Evolutionary conservation across 2,329 filamentous ascomycete species (phyloP), one percentile per base, ranked within the genome.

Genomic region (Talaromyces sp.): DNA sequence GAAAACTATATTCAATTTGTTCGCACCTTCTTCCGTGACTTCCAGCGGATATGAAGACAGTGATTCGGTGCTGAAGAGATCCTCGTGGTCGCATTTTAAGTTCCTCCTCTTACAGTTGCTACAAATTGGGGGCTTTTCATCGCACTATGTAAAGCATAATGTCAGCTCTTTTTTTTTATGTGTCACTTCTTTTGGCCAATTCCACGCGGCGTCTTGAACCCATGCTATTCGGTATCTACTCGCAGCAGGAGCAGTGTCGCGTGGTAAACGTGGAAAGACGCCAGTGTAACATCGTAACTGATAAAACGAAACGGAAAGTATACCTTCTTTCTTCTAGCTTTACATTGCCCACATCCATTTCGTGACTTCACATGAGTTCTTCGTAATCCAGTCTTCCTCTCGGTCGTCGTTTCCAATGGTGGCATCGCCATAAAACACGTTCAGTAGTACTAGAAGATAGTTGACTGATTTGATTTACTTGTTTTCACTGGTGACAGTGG

Each of bases 11-110:
- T 65, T 54, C 35, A 47, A 25, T 49, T 61, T 31, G 1, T 62
- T n/a, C 19, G 60, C 33, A 52, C 35, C n/a, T 9, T 35, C 45
- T 41, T 41, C 60, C 15, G 45, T 31, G 9, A n/a, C n/a, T n/a
- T 54, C 60, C 60, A 25, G 52, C 7, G 60, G 33, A 9, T 15
- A 39, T 31, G 27, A 50, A 60, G 25, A 17, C 33, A 39, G 45
- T 17, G 57, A 61, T 39, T 50, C 25, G 9, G 59, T 35, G 9
- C 39, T 65, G 49, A 65, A 62, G 15, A 43, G 15, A 58, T 65
- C 50, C 41, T 56, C 63, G n/a, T 65, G 62, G 49, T 65, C 63
- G 25, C 63, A 65, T 65, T 65, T 62, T 45, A 65, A 25, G 7
- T 60, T 60, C 39, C 63, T 61, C 37, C 33, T 62, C 37, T 54